Base-by-base conservation (phyloP, 306 rosid genomes). In the Castanopsis chinensis region DNA sequence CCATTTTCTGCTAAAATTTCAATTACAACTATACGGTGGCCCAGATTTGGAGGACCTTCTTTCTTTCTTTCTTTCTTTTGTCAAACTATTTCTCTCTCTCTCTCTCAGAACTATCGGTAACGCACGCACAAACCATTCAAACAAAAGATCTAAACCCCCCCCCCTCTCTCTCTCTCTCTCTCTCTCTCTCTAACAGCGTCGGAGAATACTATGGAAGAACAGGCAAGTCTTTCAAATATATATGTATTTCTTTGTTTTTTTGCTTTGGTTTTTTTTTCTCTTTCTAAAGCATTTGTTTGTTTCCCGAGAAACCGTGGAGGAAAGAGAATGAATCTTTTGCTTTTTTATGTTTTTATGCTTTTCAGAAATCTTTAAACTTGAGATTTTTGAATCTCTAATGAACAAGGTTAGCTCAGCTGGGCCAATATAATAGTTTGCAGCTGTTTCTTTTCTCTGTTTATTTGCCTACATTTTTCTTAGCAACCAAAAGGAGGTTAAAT, bases 1-100 rank as follows among this genome's bases (percentile, higher is more conserved):
- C 17, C 53, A 28, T 64, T 5, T 64, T 9, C 25, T 32, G 37
- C 63, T 27, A 35, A 30, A 32, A 4, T 12, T 49, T 49, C 67
- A 55, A 20, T 14, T 43, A 1, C n/a, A 4, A 4, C 6, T 63
- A 69, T 73, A 80, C 81, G 88, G 91, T 80, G 94, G 90, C 91
- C 92, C 94, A 81, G 87, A 89, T 91, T 93, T 93, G 82, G 70
- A 86, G 92, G 87, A 79, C 3, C 45, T 41, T 37, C 51, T 72
- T 57, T 23, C 25, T 1, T 57, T 23, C 25, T 1, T 23, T 23
- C 25, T 25, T 25, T 25, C 27, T 25, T 55, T 63, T 15, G 57
- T 37, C 57, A 35, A 71, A 79, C 77, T 77, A 82, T 32, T 85
- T 73, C 88, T 81, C 84, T 53, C 61, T 59, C 83, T 89, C 87